Base-by-base conservation (phyloP, 2,329 filamentous ascomycete genomes). In the Venturia nashicola region DNA sequence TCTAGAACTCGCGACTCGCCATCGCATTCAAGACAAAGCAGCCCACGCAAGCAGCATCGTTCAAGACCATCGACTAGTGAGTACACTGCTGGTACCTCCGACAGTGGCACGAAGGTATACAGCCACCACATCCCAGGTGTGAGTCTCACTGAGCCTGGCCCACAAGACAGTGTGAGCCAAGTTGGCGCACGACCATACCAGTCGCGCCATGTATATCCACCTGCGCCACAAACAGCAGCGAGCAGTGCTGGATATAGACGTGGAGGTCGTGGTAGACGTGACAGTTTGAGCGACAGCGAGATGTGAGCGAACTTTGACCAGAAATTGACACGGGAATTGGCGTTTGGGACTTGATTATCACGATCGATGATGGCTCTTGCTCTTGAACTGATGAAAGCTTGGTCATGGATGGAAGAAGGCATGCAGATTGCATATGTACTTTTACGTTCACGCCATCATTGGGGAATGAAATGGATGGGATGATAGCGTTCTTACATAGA, bases 101-200 rank as follows among this genome's bases (percentile, higher is more conserved):
- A 75, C 5, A 75, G 75, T 0, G 80, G 81, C 11, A 82, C 80
- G 14, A 83, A 81, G 71, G 77, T 76, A 59, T 85, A 85, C 68
- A 79, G 80, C 34, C 82, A 83, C 72, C 78, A 82, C 9, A 81
- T 85, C 60, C 82, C 83, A 0, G 81, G 80, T 0, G 67, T 84
- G 68, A 81, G 76, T 65, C 65, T 67, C 43, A 72, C 71, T 69
- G 39, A 75, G 72, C 72, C 74, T 6, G 70, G 69, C 23, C 69
- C 71, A 1, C 70, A 70, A 54, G 74, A 76, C 66, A 76, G 74
- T 61, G 71, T 76, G 5, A 76, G 74, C 67, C 74, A 77, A 64
- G 73, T 73, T 34, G 75, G 74, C 44, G 73, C 62, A 23, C 54
- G 51, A n/a, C 20, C 20, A 20, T 57, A 63, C 14, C 61, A 39